phyloP scores from a whole-genome alignment of 1,284 basidiomycete species.

The Boletellus dicymbophilus region DNA sequence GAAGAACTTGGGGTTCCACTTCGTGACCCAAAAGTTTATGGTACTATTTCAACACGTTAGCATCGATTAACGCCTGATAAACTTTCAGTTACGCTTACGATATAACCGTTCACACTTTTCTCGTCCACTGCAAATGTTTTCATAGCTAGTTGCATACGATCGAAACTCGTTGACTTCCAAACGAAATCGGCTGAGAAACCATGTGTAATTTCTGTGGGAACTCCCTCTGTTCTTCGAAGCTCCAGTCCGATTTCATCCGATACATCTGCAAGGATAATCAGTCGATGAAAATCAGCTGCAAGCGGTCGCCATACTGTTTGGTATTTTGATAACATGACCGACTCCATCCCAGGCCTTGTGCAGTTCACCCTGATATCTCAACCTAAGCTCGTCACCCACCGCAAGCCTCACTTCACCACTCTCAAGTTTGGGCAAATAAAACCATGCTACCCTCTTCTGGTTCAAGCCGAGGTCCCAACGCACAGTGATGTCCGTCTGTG shows the following conservation, averaged over 20 bases:
- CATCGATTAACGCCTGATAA: not conserved
- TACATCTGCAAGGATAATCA: slow-evolving; percentile 62
- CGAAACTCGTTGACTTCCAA: slow-evolving; percentile 99
- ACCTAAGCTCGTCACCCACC: slow-evolving; percentile 93
- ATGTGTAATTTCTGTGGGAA: slow-evolving; percentile 92
- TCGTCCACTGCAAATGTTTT: slow-evolving; percentile 99
- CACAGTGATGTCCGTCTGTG: slow-evolving; percentile 94
- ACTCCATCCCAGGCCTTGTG: slow-evolving; percentile 96
- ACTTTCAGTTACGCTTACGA: slow-evolving; percentile 49
- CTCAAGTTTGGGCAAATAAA: slow-evolving; percentile 94
- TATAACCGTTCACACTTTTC: slow-evolving; percentile 98
- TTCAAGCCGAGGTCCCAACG: slow-evolving; percentile 98
- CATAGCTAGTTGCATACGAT: slow-evolving; percentile 99
- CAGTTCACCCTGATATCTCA: slow-evolving; percentile 89
- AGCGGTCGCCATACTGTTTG: slow-evolving; percentile 77
- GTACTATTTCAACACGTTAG: slow-evolving; percentile 58
- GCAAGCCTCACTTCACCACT: slow-evolving; percentile 97
- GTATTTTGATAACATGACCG: slow-evolving; percentile 98
- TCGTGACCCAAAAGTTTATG: slow-evolving; percentile 98
- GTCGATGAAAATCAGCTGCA: slow-evolving; percentile 7
- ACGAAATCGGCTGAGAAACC: slow-evolving; percentile 98
- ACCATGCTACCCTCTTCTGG: slow-evolving; percentile 98
- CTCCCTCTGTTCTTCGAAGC: slow-evolving; percentile 88
- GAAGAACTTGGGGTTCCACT: slow-evolving; percentile 86
- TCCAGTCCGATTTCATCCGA: slow-evolving; percentile 98